These are phyloP conservation scores for Cryptococcus wingfieldii DNA, from an alignment of 1,284 basidiomycete genomes.

Conservation along the genomic window DNA sequence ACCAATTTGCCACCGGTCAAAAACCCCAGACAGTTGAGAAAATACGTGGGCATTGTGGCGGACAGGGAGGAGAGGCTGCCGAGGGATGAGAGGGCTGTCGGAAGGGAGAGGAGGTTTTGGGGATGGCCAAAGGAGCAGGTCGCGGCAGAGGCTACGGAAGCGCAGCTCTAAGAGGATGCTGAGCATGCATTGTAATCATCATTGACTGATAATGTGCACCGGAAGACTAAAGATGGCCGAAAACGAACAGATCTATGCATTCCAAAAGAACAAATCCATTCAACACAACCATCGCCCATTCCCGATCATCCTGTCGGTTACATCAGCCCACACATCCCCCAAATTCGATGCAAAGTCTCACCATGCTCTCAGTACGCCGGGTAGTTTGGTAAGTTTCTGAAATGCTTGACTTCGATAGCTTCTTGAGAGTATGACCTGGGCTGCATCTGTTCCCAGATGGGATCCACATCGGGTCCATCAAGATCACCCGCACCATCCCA, in stretches of 20 bases:
- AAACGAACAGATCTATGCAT: neutral
- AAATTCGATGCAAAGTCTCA: neutral
- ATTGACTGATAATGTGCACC: neutral
- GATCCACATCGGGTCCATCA: conserved; percentile 86
- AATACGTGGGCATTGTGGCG: conserved; percentile 76
- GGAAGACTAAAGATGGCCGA: neutral
- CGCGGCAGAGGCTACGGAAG: neutral
- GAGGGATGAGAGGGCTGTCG: conserved; percentile 64
- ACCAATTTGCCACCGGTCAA: conserved; percentile 26
- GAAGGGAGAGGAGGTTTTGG: conserved; percentile 52
- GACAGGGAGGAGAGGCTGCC: conserved; percentile 75
- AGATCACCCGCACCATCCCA: conserved; percentile 97
- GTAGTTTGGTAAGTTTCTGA: conserved; percentile 51
- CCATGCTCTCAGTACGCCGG: neutral
- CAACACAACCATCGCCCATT: neutral
- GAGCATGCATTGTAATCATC: neutral
- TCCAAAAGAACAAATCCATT: neutral
- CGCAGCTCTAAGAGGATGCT: neutral
- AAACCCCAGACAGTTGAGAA: conserved; percentile 52
- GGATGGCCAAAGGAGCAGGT: conserved; percentile 36
- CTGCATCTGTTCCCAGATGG: conserved; percentile 84
- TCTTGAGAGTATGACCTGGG: conserved; percentile 60
- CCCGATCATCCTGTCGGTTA: neutral
- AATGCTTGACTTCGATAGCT: conserved; percentile 69
- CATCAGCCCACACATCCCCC: no score